Percentiles rank a stretch among this genome's conserved stretches.
phyloP scores from a whole-genome alignment of 2,329 filamentous ascomycete genomes.

The Capronia epimyces region DNA sequence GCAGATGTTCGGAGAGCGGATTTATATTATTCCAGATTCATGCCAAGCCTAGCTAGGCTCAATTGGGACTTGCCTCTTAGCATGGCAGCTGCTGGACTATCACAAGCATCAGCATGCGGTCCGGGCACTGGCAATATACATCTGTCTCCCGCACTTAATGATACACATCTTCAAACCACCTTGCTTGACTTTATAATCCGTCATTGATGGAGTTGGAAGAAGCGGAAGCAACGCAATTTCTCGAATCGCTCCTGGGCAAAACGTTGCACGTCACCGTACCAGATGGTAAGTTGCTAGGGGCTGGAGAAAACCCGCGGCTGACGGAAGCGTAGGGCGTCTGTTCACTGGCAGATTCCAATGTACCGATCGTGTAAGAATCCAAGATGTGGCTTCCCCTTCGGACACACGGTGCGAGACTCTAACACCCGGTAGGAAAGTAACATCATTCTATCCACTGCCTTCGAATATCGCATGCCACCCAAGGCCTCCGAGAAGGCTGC shows the following conservation, averaged over 20 bases:
- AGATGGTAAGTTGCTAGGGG: slow-evolving; percentile 14
- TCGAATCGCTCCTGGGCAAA: slow-evolving; percentile 28
- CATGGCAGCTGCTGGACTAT: too few species aligned
- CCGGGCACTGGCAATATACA: too few species aligned
- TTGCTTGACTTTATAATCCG: too few species aligned
- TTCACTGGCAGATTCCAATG: slow-evolving; percentile 92
- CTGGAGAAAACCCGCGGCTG: not conserved
- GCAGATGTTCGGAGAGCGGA: too few species aligned
- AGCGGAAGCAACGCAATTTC: slow-evolving; percentile 25
- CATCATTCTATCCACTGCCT: slow-evolving; percentile 75
- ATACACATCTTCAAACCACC: too few species aligned
- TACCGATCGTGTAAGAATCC: slow-evolving; percentile 69
- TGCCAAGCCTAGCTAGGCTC: too few species aligned
- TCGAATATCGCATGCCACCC: slow-evolving; percentile 80
- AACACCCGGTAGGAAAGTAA: slow-evolving; percentile 64
- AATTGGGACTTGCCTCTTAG: too few species aligned
- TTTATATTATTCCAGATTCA: too few species aligned
- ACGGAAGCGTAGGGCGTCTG: slow-evolving; percentile 56
- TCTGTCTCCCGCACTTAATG: too few species aligned
- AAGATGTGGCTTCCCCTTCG: not conserved
- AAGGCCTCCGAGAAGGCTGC: slow-evolving; percentile 43
- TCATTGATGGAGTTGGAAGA: too few species aligned
- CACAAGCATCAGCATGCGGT: too few species aligned
- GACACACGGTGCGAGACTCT: not conserved
- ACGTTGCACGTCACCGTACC: slow-evolving; percentile 27